These are phyloP conservation scores for Fraxinus pennsylvanica DNA, from an alignment of 257 asterid species.

Conservation along the genomic window DNA sequence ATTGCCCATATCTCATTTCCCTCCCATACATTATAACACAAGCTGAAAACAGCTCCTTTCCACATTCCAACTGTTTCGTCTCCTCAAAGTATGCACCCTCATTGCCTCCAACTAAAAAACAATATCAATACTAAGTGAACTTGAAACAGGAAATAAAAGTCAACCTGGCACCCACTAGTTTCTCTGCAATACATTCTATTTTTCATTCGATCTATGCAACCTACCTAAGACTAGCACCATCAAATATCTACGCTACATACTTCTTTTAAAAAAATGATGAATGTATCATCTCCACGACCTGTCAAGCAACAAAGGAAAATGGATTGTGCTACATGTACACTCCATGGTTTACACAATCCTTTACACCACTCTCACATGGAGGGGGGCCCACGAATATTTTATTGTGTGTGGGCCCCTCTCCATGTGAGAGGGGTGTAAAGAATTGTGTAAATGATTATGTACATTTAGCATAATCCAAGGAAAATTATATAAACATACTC, in stretches of 20 bases:
- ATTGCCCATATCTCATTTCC: neutral
- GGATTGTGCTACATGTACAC: no score
- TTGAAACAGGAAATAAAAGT: neutral
- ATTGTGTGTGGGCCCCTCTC: no score
- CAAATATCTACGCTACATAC: neutral
- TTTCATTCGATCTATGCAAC: neutral
- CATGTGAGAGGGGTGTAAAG: no score
- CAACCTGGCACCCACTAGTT: neutral
- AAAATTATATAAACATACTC: slow-evolving; percentile 59
- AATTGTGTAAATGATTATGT: no score
- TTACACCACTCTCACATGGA: no score
- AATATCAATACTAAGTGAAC: neutral
- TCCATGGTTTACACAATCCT: no score
- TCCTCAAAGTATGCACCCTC: neutral
- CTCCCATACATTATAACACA: neutral
- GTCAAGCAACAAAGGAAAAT: neutral
- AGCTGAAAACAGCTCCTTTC: neutral
- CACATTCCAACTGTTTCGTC: neutral
- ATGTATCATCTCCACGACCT: neutral
- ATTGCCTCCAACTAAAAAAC: neutral
- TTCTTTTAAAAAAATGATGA: neutral
- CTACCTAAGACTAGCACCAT: neutral
- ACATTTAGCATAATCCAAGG: neutral
- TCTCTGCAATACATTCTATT: neutral
- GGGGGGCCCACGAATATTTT: no score